A percentile compares a stretch with the other conserved stretches of the same genome.
Evolutionary conservation across 208 protist species (phyloP).

Genomic region (Crithidia bombi): DNA sequence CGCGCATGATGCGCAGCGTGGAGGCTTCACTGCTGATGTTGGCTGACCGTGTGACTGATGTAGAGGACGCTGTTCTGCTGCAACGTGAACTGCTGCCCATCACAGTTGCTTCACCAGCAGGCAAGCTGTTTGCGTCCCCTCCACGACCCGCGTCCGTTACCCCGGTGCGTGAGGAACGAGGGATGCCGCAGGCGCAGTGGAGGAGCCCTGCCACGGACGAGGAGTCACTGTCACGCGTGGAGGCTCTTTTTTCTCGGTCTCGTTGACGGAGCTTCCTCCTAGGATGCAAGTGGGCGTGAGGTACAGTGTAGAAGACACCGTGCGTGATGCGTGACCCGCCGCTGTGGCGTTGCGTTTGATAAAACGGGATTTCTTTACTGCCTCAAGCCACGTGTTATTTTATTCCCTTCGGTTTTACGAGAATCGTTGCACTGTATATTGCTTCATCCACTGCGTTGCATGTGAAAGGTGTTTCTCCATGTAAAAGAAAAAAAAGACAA

Average conservation of each 20-base stretch:
- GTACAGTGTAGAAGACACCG: too few species aligned
- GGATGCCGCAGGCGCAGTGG: slow-evolving; percentile 4
- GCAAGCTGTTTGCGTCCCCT: neutral
- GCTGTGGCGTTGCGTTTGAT: too few species aligned
- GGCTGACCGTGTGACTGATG: neutral
- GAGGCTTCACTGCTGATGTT: slow-evolving; percentile 11
- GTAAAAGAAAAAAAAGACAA: too few species aligned
- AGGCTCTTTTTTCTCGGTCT: neutral
- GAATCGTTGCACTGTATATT: too few species aligned
- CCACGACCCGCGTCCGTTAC: neutral
- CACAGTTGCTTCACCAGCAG: neutral
- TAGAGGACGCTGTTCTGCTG: neutral
- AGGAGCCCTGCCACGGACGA: slow-evolving; percentile 12
- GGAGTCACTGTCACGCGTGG: slow-evolving; percentile 5
- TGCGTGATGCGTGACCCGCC: too few species aligned
- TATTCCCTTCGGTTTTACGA: too few species aligned
- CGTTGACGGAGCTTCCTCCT: neutral
- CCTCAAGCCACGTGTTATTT: too few species aligned
- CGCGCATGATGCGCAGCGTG: slow-evolving; percentile 18
- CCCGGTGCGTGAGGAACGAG: neutral
- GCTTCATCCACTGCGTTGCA: too few species aligned
- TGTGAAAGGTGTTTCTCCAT: too few species aligned
- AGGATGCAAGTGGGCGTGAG: too few species aligned
- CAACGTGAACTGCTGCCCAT: too few species aligned
- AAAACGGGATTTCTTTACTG: too few species aligned